Evolutionary conservation across 495 filamentous ascomycete genomes (phyloP), one percentile per base, ranked within the genome.

Genomic region (Aspergillus ostianus): DNA sequence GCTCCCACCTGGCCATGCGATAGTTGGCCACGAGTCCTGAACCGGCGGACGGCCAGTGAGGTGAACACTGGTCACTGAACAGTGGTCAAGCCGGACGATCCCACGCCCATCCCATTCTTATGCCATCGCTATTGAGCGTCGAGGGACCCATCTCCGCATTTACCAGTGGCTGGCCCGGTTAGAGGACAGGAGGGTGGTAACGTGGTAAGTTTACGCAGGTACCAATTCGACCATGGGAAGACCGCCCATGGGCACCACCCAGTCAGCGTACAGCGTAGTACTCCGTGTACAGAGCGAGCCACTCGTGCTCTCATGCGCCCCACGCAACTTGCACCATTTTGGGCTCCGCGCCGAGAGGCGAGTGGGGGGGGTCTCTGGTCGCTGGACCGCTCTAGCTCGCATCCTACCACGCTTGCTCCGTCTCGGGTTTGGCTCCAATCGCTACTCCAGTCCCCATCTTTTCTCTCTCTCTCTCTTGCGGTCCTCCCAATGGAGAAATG

Each of bases 231-330:
- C 36, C 29, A 32, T 32, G 29, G 29, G 29, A 32, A 32, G 29
- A 8, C 29, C 29, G 29, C 10, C 23, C 23, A n/a, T n/a, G n/a
- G n/a, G 36, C 15, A 13, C 36, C 1, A 15, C 9, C 36, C 36
- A 41, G 13, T 41, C 36, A 13, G 36, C 36, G 36, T 49, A 19
- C 47, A 21, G 47, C 47, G 20, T 21, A 32, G 30, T 32, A 32
- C 6, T 7, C 10, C 30, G 30, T 8, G 30, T 32, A 32, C 30
- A 26, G 23, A 26, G 23, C 58, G 63, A 48, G 55, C 61, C 61
- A 64, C 67, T 69, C 67, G 67, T 69, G 67, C 67, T 69, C 63
- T 26, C 23, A 59, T 62, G 57, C 47, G 60, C 59, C 54, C 63
- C 58, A 61, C 64, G 41, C 52, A 52, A 7, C 57, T 61, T 64